A percentile compares a stretch with the other conserved stretches of the same genome.
These are phyloP conservation scores for Clonostachys chloroleuca DNA, from an alignment of 2,329 filamentous ascomycete genomes.

Conservation along the genomic window DNA sequence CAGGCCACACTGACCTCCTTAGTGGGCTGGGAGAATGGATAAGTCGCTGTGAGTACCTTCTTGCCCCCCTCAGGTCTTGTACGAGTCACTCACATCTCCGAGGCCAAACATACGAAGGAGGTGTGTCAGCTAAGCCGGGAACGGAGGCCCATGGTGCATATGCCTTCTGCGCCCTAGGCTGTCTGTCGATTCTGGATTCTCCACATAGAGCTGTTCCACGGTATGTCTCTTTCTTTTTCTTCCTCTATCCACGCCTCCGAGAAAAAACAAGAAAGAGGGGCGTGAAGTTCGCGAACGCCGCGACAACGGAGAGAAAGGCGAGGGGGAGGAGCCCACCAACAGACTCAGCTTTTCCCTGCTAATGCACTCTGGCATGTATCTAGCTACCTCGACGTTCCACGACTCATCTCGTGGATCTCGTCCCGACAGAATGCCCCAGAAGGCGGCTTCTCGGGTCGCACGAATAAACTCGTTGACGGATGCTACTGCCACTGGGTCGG, in stretches of 20 bases:
- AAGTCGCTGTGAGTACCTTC: conserved; percentile 60
- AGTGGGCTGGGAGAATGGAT: conserved; percentile 77
- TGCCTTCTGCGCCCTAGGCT: conserved; percentile 89
- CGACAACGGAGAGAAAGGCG: no score
- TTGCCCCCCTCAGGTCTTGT: conserved; percentile 9
- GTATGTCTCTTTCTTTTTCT: conserved; percentile 41
- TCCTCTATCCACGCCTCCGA: no score
- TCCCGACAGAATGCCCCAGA: conserved; percentile 87
- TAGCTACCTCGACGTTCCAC: conserved; percentile 72
- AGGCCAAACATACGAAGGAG: conserved; percentile 94
- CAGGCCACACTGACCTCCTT: conserved; percentile 61
- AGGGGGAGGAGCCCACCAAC: conserved; percentile 13
- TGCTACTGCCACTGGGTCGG: conserved; percentile 99
- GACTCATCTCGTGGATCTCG: conserved; percentile 82
- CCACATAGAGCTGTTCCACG: conserved; percentile 70
- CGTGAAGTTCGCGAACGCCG: no score
- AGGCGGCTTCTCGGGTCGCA: conserved; percentile 87
- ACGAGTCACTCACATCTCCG: conserved; percentile 2
- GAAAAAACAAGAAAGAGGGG: no score
- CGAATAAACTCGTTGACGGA: conserved; percentile 96
- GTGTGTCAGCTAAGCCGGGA: conserved; percentile 79
- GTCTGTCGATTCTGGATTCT: conserved; percentile 78
- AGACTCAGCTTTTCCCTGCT: conserved; percentile 4
- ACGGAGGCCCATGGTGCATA: conserved; percentile 96
- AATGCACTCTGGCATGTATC: conserved; percentile 2